Conservation (phyloP, 2,329 filamentous ascomycete genomes). For the Claviceps lovelessii region DNA sequence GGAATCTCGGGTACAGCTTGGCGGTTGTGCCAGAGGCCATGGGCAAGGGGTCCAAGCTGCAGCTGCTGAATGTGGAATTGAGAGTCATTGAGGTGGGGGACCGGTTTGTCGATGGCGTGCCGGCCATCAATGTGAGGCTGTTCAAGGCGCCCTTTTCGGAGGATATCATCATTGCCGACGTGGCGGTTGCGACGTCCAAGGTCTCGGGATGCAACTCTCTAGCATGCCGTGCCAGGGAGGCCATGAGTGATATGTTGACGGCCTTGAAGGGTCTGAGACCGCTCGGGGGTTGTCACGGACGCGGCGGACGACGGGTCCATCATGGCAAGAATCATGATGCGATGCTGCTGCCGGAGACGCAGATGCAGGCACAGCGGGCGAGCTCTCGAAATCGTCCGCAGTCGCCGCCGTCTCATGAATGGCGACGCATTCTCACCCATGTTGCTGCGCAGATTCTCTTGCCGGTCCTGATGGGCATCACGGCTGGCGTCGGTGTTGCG, state of each 20-base stretch:
- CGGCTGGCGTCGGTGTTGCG: slow-evolving; percentile 53
- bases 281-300: slow-evolving; percentile 11
- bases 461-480: slow-evolving; percentile 53
- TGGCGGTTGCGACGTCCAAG: slow-evolving; percentile 23
- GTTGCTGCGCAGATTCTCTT: slow-evolving; percentile 50
- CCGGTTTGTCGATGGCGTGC: slow-evolving; percentile 38
- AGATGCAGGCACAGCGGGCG: neutral
- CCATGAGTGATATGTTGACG: slow-evolving; percentile 15
- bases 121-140: slow-evolving; percentile 44
- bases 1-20: slow-evolving; percentile 34
- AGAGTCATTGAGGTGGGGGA: slow-evolving; percentile 46
- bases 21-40: slow-evolving; percentile 28
- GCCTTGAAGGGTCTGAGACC: slow-evolving; percentile 13
- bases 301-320: neutral
- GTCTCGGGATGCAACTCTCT: slow-evolving; percentile 28
- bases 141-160: slow-evolving; percentile 39
- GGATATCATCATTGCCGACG: slow-evolving; percentile 39
- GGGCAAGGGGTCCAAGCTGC: slow-evolving; percentile 35
- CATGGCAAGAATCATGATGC: slow-evolving; percentile 1
- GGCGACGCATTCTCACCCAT: slow-evolving; percentile 36
- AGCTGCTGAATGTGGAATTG: slow-evolving; percentile 39
- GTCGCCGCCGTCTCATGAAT: slow-evolving; percentile 11
- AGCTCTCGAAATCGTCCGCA: slow-evolving; percentile 4
- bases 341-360: neutral
- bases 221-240: slow-evolving; percentile 34